phyloP scores from a whole-genome alignment of 2,329 filamentous ascomycete genomes.

The Penicillium hesseltinei region DNA sequence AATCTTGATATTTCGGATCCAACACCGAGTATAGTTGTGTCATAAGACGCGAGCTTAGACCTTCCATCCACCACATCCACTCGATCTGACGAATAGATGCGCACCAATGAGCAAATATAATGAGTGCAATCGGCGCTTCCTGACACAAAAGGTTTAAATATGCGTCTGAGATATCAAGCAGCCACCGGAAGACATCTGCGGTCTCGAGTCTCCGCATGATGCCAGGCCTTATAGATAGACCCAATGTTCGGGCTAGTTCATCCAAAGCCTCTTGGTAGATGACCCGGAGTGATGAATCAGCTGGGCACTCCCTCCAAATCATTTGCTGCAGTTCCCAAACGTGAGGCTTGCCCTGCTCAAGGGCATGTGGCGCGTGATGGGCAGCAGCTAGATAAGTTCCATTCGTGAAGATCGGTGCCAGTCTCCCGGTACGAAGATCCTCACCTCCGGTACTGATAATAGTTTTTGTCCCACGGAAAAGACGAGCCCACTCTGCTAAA shows the following conservation, averaged over 20 bases:
- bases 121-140: slow-evolving; percentile 11
- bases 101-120: slow-evolving; percentile 20
- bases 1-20: slow-evolving; percentile 9
- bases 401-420: slow-evolving; percentile 18
- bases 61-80: slow-evolving; percentile 24
- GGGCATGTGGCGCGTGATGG: not conserved
- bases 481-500: slow-evolving; percentile 40
- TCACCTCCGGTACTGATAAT: slow-evolving; percentile 32
- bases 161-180: slow-evolving; percentile 16
- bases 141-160: slow-evolving; percentile 7
- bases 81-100: slow-evolving; percentile 15
- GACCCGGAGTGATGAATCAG: not conserved
- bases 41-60: slow-evolving; percentile 11
- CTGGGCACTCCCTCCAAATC: slow-evolving; percentile 3
- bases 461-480: slow-evolving; percentile 38
- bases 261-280: slow-evolving; percentile 17
- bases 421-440: slow-evolving; percentile 13
- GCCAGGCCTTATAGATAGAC: slow-evolving; percentile 2
- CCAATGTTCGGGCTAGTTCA: slow-evolving; percentile 14
- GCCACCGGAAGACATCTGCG: slow-evolving; percentile 23
- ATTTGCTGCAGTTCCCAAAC: slow-evolving; percentile 15
- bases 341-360: slow-evolving; percentile 7
- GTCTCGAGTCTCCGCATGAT: slow-evolving; percentile 13
- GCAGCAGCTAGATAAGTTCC: not conserved
- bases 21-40: slow-evolving; percentile 12